Evolutionary conservation across 2,329 filamentous ascomycete species (phyloP), one percentile per base, ranked within the genome.

Genomic region (Davidsoniella virescens): DNA sequence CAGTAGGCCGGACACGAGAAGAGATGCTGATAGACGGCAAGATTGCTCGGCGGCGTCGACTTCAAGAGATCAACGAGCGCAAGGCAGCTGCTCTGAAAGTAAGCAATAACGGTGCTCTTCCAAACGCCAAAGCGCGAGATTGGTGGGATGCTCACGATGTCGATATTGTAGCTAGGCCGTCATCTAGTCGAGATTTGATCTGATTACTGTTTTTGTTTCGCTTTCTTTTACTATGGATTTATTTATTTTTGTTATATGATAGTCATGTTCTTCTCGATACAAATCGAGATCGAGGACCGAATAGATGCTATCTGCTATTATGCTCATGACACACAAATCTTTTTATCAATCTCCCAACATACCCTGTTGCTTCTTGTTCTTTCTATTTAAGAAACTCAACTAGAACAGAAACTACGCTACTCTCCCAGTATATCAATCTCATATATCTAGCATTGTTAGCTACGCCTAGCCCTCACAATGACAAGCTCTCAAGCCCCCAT

Each of bases 1-100:
- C 55, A 44, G 64, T 57, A 0, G 72, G 73, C 10, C 65, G 69
- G 39, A 72, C 70, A 6, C 62, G 70, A 46, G 72, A 75, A 53
- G 72, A 76, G 56, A 69, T 73, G 67, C 63, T 67, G 9, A 62
- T 71, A 42, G 72, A 77, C 51, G 68, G 70, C 2, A 61, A 65
- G 52, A 62, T 66, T 16, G 73, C 74, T 8, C 66, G 70, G 51
- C 59, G 61, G 51, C 63, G 75, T 42, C 62, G 73, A 29, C 67
- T 73, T 5, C 64, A 65, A 52, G 75, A 76, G 57, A 57, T 66
- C 25, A 63, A 60, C 4, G 63, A 65, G 54, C 44, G 52, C 37
- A 44, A 42, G 52, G 51, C 47, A 17, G 47, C 33, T 7, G 25
- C 18, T n/a, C 45, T 18, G 29, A 39, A 49, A n/a, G 38, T 36